phyloP scores from a whole-genome alignment of 1,284 basidiomycete genomes.

The Sutorius eximius region DNA sequence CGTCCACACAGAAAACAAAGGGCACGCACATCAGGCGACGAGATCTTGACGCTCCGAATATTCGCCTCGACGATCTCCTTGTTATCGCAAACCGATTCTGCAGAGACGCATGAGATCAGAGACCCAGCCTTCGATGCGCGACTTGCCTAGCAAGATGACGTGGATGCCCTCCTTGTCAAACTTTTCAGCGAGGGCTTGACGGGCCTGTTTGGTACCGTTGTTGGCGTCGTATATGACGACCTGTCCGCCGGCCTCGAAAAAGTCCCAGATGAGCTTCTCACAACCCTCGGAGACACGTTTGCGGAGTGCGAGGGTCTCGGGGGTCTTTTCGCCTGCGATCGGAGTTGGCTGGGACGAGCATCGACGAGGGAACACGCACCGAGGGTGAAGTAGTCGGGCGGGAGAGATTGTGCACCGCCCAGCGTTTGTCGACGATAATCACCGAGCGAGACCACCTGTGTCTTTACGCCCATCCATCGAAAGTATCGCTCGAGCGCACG shows the following conservation, averaged over 20 bases:
- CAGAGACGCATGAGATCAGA: neutral
- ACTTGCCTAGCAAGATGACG: constrained; percentile 88
- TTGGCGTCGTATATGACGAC: constrained; percentile 99
- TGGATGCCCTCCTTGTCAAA: constrained; percentile 85
- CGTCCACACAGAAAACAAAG: neutral
- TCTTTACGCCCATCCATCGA: constrained; percentile 97
- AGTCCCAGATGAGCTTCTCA: constrained; percentile 87
- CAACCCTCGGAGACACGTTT: constrained; percentile 76
- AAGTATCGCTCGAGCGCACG: constrained; percentile 95
- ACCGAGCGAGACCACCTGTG: constrained; percentile 90
- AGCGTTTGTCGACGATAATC: constrained; percentile 91
- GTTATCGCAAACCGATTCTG: constrained; percentile 86
- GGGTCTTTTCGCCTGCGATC: constrained; percentile 66
- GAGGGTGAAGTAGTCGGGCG: constrained; percentile 88
- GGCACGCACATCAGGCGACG: constrained; percentile 85
- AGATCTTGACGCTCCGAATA: constrained; percentile 96
- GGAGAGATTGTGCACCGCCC: constrained; percentile 85
- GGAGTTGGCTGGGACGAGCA: neutral
- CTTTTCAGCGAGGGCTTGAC: constrained; percentile 77
- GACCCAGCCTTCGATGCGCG: neutral
- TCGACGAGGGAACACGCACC: constrained; percentile 45
- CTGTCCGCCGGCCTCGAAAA: constrained; percentile 86
- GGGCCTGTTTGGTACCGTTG: constrained; percentile 74
- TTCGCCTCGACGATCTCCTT: constrained; percentile 93
- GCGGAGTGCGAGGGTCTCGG: constrained; percentile 78